phyloP scores from a whole-genome alignment of 2,329 filamentous ascomycete genomes.

The Scorias spongiosa region DNA sequence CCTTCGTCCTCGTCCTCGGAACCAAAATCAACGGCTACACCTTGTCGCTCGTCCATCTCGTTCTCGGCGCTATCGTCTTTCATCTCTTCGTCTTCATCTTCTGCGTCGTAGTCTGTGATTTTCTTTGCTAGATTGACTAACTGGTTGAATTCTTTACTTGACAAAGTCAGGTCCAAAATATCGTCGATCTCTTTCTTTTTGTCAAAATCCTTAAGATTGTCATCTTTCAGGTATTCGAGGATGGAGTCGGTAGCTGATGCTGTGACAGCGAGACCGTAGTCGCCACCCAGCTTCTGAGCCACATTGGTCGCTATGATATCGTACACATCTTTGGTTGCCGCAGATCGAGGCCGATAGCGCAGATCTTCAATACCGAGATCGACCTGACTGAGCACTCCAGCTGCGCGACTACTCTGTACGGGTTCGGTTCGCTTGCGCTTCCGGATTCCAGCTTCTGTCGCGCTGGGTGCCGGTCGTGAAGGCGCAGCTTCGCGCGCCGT shows the following conservation, averaged over 20 bases:
- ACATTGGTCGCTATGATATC: constrained; percentile 88
- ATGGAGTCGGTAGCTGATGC: constrained; percentile 87
- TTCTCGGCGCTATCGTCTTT: constrained; percentile 51
- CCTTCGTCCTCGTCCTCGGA: constrained; percentile 75
- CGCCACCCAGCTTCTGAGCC: constrained; percentile 74
- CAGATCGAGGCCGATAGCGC: constrained; percentile 78
- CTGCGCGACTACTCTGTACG: constrained; percentile 48
- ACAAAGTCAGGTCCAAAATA: constrained; percentile 67
- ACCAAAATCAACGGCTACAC: constrained; percentile 94
- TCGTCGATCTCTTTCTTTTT: constrained; percentile 98
- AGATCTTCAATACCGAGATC: constrained; percentile 85
- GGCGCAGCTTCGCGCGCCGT: constrained; percentile 67
- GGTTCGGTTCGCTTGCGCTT: constrained; percentile 69
- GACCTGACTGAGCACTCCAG: constrained; percentile 66
- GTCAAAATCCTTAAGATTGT: constrained; percentile 90
- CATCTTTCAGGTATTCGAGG: constrained; percentile 84
- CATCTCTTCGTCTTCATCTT: constrained; percentile 87
- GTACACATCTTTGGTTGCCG: constrained; percentile 82
- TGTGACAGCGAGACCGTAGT: constrained; percentile 82
- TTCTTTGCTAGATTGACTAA: constrained; percentile 94
- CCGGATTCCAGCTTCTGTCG: constrained; percentile 47
- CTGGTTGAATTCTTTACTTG: constrained; percentile 88
- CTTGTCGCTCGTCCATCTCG: constrained; percentile 85
- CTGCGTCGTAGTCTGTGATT: constrained; percentile 93
- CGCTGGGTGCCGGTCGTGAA: constrained; percentile 35